These are phyloP conservation scores for Lentinula sp. DNA, from an alignment of 768 basidiomycete genomes.

Conservation along the genomic window DNA sequence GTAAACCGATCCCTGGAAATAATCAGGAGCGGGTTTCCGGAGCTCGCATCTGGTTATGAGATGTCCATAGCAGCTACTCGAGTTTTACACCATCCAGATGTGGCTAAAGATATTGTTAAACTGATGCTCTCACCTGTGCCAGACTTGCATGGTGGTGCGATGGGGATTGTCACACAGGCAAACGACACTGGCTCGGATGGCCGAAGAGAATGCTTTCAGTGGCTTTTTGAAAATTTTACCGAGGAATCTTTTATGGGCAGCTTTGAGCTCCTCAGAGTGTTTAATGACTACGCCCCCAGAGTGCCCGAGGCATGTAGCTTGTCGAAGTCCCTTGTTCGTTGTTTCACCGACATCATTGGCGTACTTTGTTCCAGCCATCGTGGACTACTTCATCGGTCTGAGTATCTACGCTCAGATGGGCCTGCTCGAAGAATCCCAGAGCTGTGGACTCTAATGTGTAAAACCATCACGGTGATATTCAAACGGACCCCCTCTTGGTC, in stretches of 20 bases:
- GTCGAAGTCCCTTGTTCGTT: constrained; percentile 88
- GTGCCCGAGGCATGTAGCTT: constrained; percentile 84
- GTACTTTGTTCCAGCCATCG: constrained; percentile 70
- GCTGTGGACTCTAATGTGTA: constrained; percentile 81
- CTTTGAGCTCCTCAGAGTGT: constrained; percentile 58
- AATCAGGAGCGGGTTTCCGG: constrained; percentile 59
- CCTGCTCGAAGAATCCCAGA: constrained; percentile 52
- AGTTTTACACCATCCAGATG: constrained; percentile 48
- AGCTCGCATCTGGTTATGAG: constrained; percentile 56
- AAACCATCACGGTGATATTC: constrained; percentile 79
- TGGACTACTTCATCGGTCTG: constrained; percentile 57
- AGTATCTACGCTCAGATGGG: constrained; percentile 43
- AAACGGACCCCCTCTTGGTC: constrained; percentile 82
- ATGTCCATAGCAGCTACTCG: constrained; percentile 43
- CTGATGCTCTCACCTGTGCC: constrained; percentile 82
- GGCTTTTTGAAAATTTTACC: constrained; percentile 63
- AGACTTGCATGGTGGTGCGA: constrained; percentile 66
- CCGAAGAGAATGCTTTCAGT: constrained; percentile 82
- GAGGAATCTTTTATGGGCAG: constrained; percentile 67
- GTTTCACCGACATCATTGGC: constrained; percentile 89
- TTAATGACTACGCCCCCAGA: constrained; percentile 50
- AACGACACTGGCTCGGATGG: constrained; percentile 72
- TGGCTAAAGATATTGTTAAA: constrained; percentile 53
- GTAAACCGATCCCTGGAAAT: constrained; percentile 56
- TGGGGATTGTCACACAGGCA: constrained; percentile 76